Evolutionary conservation across 2,329 filamentous ascomycete genomes (phyloP).

Genomic region (Phyllosticta citriasiana): DNA sequence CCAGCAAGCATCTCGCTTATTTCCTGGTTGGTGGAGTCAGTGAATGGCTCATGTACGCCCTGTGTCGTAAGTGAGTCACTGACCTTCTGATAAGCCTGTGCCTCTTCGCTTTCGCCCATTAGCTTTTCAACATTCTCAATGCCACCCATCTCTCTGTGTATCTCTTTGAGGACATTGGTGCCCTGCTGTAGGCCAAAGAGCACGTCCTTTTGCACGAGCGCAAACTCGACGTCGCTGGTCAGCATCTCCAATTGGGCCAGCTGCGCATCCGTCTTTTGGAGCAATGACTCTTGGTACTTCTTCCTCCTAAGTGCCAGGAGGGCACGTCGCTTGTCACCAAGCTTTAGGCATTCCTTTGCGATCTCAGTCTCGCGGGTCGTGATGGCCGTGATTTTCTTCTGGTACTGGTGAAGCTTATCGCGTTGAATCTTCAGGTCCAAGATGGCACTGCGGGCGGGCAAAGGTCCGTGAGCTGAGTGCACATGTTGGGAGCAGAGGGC

Average conservation of each 20-base stretch:
- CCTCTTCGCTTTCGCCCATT: conserved; percentile 85
- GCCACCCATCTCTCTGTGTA: conserved; percentile 92
- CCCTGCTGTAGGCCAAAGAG: conserved; percentile 87
- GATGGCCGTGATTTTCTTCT: conserved; percentile 76
- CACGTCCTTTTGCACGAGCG: conserved; percentile 92
- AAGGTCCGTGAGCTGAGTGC: conserved; percentile 7
- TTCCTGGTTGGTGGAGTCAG: conserved; percentile 48
- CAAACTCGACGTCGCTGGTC: conserved; percentile 85
- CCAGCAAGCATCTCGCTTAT: conserved; percentile 84
- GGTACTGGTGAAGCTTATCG: conserved; percentile 94
- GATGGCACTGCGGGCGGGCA: conserved; percentile 58
- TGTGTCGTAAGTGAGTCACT: conserved; percentile 16
- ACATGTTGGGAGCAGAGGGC: not conserved
- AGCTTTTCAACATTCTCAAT: conserved; percentile 90
- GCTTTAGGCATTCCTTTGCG: conserved; percentile 69
- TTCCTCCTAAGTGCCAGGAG: conserved; percentile 84
- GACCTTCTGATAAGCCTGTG: conserved; percentile 82
- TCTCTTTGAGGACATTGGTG: conserved; percentile 78
- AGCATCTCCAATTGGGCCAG: conserved; percentile 88
- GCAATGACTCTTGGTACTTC: conserved; percentile 89
- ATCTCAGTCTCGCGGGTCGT: conserved; percentile 82
- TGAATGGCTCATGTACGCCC: not conserved
- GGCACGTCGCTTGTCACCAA: conserved; percentile 70
- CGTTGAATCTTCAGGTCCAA: conserved; percentile 96
- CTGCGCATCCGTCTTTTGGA: conserved; percentile 83